Evolutionary conservation across 75 land plant species (phyloP).

Genomic region (Pinus taeda): DNA sequence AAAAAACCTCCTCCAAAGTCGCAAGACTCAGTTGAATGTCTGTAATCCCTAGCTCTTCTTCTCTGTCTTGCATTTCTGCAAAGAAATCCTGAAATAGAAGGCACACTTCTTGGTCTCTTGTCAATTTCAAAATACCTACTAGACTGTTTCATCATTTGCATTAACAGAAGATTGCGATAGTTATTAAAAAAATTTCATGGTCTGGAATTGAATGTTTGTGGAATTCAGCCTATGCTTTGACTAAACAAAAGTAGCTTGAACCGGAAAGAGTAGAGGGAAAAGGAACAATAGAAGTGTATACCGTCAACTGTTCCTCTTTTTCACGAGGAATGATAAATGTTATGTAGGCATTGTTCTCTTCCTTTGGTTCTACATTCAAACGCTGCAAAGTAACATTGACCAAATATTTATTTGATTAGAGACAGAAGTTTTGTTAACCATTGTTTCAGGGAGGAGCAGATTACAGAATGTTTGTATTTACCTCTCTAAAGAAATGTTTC

Average conservation of each 20-base stretch:
- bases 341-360: slow-evolving; percentile 14
- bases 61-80: slow-evolving; percentile 3
- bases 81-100: slow-evolving; percentile 18
- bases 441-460: neutral
- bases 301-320: slow-evolving; percentile 15
- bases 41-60: slow-evolving; percentile 19
- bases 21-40: slow-evolving; percentile 24
- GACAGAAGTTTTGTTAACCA: neutral
- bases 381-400: slow-evolving; percentile 5
- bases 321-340: slow-evolving; percentile 23
- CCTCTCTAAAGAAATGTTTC: slow-evolving; percentile 20
- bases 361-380: slow-evolving; percentile 17
- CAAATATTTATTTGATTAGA: neutral
- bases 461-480: neutral
- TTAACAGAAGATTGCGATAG: neutral
- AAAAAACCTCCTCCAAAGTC: slow-evolving; percentile 22
- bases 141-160: neutral
- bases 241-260: neutral
- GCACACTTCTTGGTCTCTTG: neutral
- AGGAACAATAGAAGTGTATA: neutral
- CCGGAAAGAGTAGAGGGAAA: neutral
- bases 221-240: neutral
- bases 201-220: slow-evolving; percentile 1
- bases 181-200: neutral
- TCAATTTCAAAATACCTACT: neutral